phyloP scores from a whole-genome alignment of 495 filamentous ascomycete species.

The Pseudomonodictys pantanalensis region DNA sequence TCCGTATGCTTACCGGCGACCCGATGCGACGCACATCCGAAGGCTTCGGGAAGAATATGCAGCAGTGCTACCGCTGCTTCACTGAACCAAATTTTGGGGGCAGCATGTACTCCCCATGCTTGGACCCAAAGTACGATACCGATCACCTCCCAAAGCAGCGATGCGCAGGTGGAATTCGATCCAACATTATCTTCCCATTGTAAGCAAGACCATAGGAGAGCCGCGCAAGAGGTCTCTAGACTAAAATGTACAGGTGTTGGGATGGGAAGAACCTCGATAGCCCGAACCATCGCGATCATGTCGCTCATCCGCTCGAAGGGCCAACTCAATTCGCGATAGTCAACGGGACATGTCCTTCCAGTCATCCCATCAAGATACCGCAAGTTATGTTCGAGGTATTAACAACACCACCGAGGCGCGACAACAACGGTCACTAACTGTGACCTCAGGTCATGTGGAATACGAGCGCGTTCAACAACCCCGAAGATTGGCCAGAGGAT shows the following conservation, averaged over 20 bases:
- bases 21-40: conserved; percentile 14
- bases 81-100: conserved; percentile 8
- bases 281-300: conserved; percentile 44
- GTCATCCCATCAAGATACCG: conserved; percentile 23
- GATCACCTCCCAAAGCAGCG: conserved; percentile 19
- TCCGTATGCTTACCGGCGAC: conserved; percentile 29
- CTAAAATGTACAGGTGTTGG: conserved; percentile 38
- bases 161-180: conserved; percentile 24
- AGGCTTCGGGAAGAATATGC: conserved; percentile 13
- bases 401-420: background rate
- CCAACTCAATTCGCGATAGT: conserved; percentile 9
- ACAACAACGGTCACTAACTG: conserved; percentile 6
- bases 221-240: background rate
- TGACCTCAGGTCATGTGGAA: conserved; percentile 16
- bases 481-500: conserved; percentile 25
- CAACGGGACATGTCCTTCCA: conserved; percentile 20
- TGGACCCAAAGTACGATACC: conserved; percentile 20
- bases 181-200: conserved; percentile 25
- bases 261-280: conserved; percentile 56
- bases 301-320: conserved; percentile 32
- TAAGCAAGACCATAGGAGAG: background rate
- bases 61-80: conserved; percentile 26
- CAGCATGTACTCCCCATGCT: conserved; percentile 13
- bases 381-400: conserved; percentile 28
- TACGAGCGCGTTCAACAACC: conserved; percentile 21